Evolutionary conservation across 768 basidiomycete species (phyloP), one percentile per base, ranked within the genome.

Genomic region (Leccinum longicurvipes): DNA sequence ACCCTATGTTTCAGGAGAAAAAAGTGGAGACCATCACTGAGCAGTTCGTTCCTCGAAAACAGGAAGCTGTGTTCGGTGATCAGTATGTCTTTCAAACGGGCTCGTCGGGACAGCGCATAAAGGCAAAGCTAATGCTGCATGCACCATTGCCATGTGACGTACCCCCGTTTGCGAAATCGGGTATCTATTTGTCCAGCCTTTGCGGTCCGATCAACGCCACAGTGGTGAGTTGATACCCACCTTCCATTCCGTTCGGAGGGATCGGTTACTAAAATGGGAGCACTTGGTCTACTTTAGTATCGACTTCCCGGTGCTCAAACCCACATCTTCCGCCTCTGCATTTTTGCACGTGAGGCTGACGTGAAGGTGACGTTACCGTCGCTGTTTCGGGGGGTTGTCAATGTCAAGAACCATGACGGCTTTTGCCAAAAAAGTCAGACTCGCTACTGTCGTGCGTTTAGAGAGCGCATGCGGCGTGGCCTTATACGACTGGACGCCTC

Each of bases 141-240:
- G 53, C 71, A 28, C 70, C 66, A 23, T 36, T 62, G 25, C 59
- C 68, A n/a, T 66, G 59, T 45, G 72, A 72, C 47, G 31, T 36
- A 42, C 58, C 62, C 21, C 65, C 71, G 1, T 61, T 69, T 58
- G 71, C 70, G n/a, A 71, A 72, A 57, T 71, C 69, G 15, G 69
- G 62, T 25, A 63, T 71, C 17, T 73, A 66, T 60, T 53, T 71
- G 57, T 67, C 71, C 17, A 71, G 62, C 51, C 28, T 61, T 17
- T 63, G 63, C 28, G 67, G 63, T n/a, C 44, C 69, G 14, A 50
- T 72, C 45, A 56, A 47, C 11, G 63, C 63, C 45, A 55, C 55
- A 27, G 58, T 71, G 45, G 71, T 73, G 45, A 63, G 72, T 59
- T 44, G 46, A 42, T 24, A 34, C 23, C 47, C 51, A 10, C n/a